phyloP scores from a whole-genome alignment of 2,329 filamentous ascomycete species.

The Epicoccum nigrum region DNA sequence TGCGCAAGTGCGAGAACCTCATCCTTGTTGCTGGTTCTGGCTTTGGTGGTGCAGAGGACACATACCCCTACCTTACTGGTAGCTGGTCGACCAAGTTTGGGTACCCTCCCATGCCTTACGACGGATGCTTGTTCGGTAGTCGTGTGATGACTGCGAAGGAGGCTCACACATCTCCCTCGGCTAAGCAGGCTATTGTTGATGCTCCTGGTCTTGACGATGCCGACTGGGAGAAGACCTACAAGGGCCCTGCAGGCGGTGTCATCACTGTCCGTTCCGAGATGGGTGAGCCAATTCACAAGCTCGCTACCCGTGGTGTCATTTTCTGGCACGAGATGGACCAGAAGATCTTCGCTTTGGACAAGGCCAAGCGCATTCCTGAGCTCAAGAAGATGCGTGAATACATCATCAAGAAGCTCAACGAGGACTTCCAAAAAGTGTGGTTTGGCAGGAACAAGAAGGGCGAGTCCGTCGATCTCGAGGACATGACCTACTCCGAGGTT shows the following conservation, averaged over 20 bases:
- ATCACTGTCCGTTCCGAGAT: constrained; percentile 98
- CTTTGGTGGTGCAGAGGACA: constrained; percentile 56
- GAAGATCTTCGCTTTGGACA: constrained; percentile 96
- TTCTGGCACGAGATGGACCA: constrained; percentile 99
- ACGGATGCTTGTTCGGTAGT: constrained; percentile 55
- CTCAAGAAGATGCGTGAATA: constrained; percentile 53
- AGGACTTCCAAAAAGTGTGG: constrained; percentile 58
- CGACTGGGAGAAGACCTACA: constrained; percentile 57
- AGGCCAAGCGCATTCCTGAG: constrained; percentile 63
- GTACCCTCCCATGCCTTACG: constrained; percentile 56
- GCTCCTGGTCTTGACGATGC: constrained; percentile 51
- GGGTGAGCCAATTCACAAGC: constrained; percentile 99
- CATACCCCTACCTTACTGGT: constrained; percentile 56
- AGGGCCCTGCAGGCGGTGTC: constrained; percentile 83
- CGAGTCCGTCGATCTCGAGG: constrained; percentile 53
- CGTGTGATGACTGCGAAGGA: constrained; percentile 58
- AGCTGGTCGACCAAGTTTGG: constrained; percentile 53
- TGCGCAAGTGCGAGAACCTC: constrained; percentile 55
- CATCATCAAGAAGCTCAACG: constrained; percentile 56
- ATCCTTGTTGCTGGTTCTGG: constrained; percentile 56
- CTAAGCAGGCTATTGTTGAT: constrained; percentile 54
- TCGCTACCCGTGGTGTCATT: constrained; percentile 91
- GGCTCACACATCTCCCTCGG: constrained; percentile 51
- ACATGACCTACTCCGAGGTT: constrained; percentile 58
- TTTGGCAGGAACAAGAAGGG: constrained; percentile 54